phyloP scores from a whole-genome alignment of 805 yeast species.

The Teunomyces aglyptinius region DNA sequence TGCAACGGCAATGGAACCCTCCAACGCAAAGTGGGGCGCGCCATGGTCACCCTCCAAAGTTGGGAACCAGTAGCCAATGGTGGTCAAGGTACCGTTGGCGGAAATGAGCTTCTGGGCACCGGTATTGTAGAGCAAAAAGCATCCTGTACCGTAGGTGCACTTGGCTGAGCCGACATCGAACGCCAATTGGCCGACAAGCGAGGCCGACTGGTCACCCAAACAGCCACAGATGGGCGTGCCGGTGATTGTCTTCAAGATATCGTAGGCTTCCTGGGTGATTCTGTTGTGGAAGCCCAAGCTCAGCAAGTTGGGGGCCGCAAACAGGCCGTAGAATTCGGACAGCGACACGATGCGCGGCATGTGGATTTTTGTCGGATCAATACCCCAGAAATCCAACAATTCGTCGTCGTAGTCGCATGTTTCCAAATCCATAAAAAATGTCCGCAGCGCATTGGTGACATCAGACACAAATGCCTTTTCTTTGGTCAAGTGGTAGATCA shows the following conservation, averaged over 20 bases:
- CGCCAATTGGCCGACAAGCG: constrained; percentile 90
- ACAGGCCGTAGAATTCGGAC: constrained; percentile 74
- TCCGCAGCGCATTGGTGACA: constrained; percentile 88
- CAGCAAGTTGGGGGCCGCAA: constrained; percentile 58
- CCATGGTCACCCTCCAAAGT: constrained; percentile 45
- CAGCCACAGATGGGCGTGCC: constrained; percentile 83
- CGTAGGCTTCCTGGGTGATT: constrained; percentile 52
- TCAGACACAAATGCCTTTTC: constrained; percentile 75
- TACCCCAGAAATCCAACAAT: constrained; percentile 74
- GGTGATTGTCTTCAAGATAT: constrained; percentile 47
- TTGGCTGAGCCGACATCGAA: constrained; percentile 82
- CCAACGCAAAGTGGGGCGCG: constrained; percentile 82
- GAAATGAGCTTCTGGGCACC: constrained; percentile 72
- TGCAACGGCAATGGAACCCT: constrained; percentile 95
- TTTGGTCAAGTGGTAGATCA: constrained; percentile 76
- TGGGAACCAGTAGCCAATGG: constrained; percentile 90
- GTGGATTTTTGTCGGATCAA: constrained; percentile 61
- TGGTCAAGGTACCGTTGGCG: constrained; percentile 80
- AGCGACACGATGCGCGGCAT: constrained; percentile 79
- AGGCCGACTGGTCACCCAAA: constrained; percentile 92
- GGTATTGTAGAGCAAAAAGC: constrained; percentile 84
- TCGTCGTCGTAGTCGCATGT: constrained; percentile 73
- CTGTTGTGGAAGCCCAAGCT: constrained; percentile 50
- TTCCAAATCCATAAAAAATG: constrained; percentile 82
- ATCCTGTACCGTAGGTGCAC: constrained; percentile 96